Conservation (phyloP, 106 monocot species). For the Phalaenopsis equestris region DNA sequence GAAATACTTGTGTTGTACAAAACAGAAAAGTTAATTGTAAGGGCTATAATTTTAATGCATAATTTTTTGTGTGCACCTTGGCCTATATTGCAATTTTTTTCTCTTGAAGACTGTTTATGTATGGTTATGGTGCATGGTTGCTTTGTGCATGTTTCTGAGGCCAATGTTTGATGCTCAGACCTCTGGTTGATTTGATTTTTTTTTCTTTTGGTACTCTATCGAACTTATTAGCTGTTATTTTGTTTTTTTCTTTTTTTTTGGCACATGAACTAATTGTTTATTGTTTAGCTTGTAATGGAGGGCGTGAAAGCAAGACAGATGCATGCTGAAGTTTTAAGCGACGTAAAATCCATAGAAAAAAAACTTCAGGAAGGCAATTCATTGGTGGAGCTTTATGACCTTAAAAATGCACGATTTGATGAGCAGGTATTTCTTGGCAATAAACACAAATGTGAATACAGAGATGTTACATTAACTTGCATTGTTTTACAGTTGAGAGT, state of each 20-base stretch:
- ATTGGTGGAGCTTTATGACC: conserved; percentile 43
- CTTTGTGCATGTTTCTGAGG: background rate
- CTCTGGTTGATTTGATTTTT: background rate
- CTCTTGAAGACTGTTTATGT: background rate
- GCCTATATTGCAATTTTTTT: background rate
- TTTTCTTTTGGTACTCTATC: background rate
- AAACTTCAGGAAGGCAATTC: conserved; percentile 57
- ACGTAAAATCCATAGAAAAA: conserved; percentile 38
- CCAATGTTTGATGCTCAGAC: background rate
- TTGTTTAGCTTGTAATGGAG: conserved; percentile 75
- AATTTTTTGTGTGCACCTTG: background rate
- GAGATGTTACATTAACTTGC: background rate
- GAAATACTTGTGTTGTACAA: background rate
- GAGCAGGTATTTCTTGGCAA: conserved; percentile 47
- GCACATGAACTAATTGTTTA: conserved; percentile 4
- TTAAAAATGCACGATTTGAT: conserved; percentile 47
- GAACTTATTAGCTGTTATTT: background rate
- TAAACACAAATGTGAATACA: background rate
- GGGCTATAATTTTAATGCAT: background rate
- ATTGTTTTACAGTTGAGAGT: conserved; percentile 41
- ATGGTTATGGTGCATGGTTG: background rate
- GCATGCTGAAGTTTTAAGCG: conserved; percentile 44
- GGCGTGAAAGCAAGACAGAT: conserved; percentile 55
- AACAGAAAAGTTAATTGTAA: background rate
- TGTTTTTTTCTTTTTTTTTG: background rate